These are phyloP conservation scores for Panicum virgatum DNA, from an alignment of 202 grass and related monocot species.

Conservation along the genomic window DNA sequence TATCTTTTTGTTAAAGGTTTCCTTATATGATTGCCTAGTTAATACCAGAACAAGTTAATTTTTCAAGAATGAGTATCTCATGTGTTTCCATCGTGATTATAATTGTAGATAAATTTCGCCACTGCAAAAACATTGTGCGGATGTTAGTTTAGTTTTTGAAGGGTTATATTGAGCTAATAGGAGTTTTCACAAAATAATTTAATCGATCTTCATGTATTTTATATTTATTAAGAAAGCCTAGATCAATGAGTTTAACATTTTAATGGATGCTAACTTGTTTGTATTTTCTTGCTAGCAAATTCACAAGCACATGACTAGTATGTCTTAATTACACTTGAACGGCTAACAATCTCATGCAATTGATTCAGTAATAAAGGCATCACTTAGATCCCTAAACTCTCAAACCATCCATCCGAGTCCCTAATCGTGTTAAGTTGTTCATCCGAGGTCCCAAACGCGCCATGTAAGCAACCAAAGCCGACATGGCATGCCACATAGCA, in stretches of 20 bases:
- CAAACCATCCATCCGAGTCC: too few species aligned
- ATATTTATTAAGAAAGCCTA: background rate
- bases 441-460: too few species aligned
- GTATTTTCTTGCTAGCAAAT: background rate
- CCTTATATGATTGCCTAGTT: background rate
- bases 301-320: background rate
- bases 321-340: background rate
- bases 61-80: background rate
- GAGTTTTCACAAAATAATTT: background rate
- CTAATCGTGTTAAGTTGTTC: too few species aligned
- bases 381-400: too few species aligned
- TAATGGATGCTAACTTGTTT: background rate
- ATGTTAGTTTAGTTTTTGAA: background rate
- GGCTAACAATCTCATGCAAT: background rate
- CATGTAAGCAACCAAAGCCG: too few species aligned
- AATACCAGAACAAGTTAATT: background rate
- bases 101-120: background rate
- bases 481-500: too few species aligned
- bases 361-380: background rate
- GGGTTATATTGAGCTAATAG: background rate
- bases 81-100: background rate
- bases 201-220: background rate
- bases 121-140: background rate
- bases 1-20: background rate
- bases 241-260: background rate